phyloP scores from a whole-genome alignment of 192 early-diverging fungal genomes.

The Backusella macrospora region DNA sequence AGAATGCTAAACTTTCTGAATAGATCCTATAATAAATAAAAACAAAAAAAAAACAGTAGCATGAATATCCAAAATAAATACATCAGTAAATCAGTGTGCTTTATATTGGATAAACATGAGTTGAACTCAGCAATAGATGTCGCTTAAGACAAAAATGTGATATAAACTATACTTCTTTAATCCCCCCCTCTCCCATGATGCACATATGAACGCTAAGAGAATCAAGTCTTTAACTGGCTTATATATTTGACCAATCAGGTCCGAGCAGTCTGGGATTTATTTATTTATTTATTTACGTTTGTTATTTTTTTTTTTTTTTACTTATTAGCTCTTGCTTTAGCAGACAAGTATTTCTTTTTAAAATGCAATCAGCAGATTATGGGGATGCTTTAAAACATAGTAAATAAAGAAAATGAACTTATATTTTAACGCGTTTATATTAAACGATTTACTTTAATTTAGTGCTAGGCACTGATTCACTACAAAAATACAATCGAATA shows the following conservation, averaged over 20 bases:
- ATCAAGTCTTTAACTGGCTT: neutral
- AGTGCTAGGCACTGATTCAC: neutral
- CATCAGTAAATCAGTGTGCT: no score
- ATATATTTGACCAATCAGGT: neutral
- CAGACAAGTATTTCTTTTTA: neutral
- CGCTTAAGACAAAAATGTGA: no score
- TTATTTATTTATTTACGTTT: neutral
- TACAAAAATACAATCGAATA: slow-evolving; percentile 8
- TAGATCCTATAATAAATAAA: slow-evolving; percentile 24
- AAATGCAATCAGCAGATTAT: slow-evolving; percentile 6
- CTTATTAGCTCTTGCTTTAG: neutral
- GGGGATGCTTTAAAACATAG: neutral
- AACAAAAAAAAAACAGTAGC: neutral
- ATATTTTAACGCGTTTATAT: neutral
- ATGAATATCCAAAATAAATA: no score
- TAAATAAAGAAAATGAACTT: neutral
- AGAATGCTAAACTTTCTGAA: slow-evolving; percentile 51
- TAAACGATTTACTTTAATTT: neutral
- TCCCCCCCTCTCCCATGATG: no score
- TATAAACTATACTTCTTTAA: no score
- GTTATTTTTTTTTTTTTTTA: neutral
- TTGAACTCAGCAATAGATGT: no score
- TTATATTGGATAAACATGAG: no score
- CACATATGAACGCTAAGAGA: no score
- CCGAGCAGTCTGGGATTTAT: neutral